A percentile compares a stretch with the other conserved stretches of the same genome.
Evolutionary conservation across 1,284 basidiomycete genomes (phyloP).

Genomic region (Microbotryomycetes sp.): DNA sequence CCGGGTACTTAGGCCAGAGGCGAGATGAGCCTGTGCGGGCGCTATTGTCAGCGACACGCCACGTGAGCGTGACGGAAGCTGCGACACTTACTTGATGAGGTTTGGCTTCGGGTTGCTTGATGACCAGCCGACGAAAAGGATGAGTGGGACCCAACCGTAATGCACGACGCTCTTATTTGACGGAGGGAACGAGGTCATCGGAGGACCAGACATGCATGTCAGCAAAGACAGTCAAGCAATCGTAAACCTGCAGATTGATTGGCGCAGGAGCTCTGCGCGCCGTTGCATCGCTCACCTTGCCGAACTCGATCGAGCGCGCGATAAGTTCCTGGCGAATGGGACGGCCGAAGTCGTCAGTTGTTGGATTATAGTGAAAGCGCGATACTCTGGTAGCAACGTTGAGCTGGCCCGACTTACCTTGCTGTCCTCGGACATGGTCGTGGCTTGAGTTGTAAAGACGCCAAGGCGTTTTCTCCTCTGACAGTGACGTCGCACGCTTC

Average conservation of each 20-base stretch:
- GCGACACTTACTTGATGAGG: constrained; percentile 22
- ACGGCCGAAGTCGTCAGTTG: not conserved
- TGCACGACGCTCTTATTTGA: constrained; percentile 73
- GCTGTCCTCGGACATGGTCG: constrained; percentile 31
- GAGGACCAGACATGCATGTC: not conserved
- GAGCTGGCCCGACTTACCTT: constrained; percentile 18
- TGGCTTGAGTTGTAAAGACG: not conserved
- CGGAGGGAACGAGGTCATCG: not conserved
- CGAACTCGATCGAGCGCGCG: constrained; percentile 64
- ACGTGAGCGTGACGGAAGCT: not conserved
- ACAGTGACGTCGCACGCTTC: not conserved
- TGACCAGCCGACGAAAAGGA: constrained; percentile 87
- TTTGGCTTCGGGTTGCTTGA: constrained; percentile 30
- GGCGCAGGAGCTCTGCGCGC: not conserved
- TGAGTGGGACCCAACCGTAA: constrained; percentile 87
- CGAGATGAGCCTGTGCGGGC: constrained; percentile 18
- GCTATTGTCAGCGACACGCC: not conserved
- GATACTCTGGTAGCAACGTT: not conserved
- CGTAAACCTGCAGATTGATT: not conserved
- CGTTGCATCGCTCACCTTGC: constrained; percentile 54
- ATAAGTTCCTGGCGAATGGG: constrained; percentile 59
- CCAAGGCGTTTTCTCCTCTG: not conserved
- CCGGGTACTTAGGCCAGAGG: constrained; percentile 26
- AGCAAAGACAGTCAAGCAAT: not conserved
- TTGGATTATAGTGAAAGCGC: not conserved